Percentiles rank a stretch among this genome's conserved stretches.
Conservation (phyloP, 176 grass and related monocot genomes). For the Oryza rufipogon region DNA sequence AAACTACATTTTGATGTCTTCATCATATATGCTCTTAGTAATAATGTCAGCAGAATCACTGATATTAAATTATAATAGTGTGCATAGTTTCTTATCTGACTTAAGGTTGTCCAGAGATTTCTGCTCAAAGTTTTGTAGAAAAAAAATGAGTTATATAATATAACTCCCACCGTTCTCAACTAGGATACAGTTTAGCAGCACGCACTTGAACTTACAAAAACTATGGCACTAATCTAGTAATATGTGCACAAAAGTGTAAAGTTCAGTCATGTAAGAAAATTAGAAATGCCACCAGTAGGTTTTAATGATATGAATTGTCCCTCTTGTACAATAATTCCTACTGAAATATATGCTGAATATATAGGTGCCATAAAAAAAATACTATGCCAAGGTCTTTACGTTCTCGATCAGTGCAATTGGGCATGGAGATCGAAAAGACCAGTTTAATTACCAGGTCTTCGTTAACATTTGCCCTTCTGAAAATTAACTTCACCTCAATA, state of each 20-base stretch:
- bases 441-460: not conserved
- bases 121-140: not conserved
- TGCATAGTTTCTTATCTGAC: not conserved
- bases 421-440: not conserved
- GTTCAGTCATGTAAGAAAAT: not conserved
- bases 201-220: not conserved
- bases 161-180: not conserved
- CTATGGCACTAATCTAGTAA: not conserved
- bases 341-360: not conserved
- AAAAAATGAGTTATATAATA: not conserved
- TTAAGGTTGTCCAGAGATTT: not conserved
- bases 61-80: not conserved
- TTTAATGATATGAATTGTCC: not conserved
- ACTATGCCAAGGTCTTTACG: not conserved
- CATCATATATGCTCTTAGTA: not conserved
- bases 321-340: not conserved
- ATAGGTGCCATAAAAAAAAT: not conserved
- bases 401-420: not conserved
- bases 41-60: not conserved
- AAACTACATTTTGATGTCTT: not conserved
- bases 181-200: not conserved
- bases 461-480: not conserved
- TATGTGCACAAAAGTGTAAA: not conserved
- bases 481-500: not conserved
- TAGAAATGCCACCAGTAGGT: not conserved